Evolutionary conservation across 2,329 filamentous ascomycete species (phyloP), one percentile per base, ranked within the genome.

Genomic region (Fusarium domesticum): DNA sequence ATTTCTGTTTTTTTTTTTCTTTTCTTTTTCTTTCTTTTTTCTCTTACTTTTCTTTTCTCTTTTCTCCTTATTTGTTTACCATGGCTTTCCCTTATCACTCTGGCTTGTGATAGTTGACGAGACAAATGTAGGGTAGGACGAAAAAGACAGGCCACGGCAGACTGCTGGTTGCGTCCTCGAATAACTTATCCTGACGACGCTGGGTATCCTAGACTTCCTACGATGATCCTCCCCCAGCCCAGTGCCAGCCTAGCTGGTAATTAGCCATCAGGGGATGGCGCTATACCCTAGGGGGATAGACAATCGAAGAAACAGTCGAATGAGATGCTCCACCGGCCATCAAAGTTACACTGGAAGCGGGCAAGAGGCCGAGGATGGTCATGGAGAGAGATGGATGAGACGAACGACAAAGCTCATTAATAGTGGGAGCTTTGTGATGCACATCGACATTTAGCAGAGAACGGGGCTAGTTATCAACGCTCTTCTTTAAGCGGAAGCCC

Each of bases 271-370:
- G 49, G 37, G 35, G 42, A 54, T 23, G 37, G 37, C 54, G 43
- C 57, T 59, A 59, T 55, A 39, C 56, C 54, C 28, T 37, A 54
- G 38, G 18, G 37, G 52, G 54, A 35, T 15, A 43, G 41, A 12
- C 41, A 50, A 42, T 51, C 37, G 45, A 52, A 49, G 47, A 34
- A 42, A 37, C 30, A 44, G 35, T 55, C 47, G 51, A 44, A 57
- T 47, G 37, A 44, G 33, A 31, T 43, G 48, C 47, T 48, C 56
- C 56, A 58, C 54, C 35, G 37, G 38, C 37, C 37, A 48, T 37
- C 43, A 51, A 50, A 59, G 47, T 40, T 53, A 43, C 41, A 53
- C 57, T 60, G 53, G 51, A 58, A 55, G 45, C 51, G 47, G 45
- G 35, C 18, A 33, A 20, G 34, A 28, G 23, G 47, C 40, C 37